Evolutionary conservation across 2,329 filamentous ascomycete species (phyloP).

Genomic region (Metarhizium anisopliae): DNA sequence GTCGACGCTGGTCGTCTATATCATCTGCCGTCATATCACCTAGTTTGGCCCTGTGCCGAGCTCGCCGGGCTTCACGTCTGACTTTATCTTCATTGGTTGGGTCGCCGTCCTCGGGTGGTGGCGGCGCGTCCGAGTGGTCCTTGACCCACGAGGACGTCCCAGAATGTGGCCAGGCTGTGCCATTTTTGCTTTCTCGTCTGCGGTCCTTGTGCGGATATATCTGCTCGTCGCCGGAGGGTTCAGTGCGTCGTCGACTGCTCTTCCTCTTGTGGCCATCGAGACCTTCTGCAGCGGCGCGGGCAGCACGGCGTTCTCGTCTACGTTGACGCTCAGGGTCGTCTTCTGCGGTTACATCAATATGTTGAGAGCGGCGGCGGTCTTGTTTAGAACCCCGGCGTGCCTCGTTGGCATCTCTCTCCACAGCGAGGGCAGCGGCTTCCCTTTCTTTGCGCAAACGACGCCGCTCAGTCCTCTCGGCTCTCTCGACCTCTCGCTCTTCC

Average conservation of each 20-base stretch:
- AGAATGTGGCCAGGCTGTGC: conserved; percentile 48
- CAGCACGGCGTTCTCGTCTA: conserved; percentile 39
- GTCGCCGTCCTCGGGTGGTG: conserved; percentile 38
- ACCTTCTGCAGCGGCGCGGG: conserved; percentile 31
- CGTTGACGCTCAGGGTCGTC: conserved; percentile 47
- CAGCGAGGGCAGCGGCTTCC: conserved; percentile 33
- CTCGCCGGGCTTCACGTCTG: conserved; percentile 38
- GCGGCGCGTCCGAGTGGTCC: conserved; percentile 52
- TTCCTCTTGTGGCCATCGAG: conserved; percentile 23
- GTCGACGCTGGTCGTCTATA: conserved; percentile 33
- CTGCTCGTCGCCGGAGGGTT: conserved; percentile 35
- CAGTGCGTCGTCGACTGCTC: conserved; percentile 31
- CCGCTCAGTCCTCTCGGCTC: conserved; percentile 41
- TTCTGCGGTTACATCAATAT: conserved; percentile 26
- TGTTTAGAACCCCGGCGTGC: conserved; percentile 34
- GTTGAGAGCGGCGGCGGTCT: conserved; percentile 40
- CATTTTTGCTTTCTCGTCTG: conserved; percentile 25
- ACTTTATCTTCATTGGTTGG: conserved; percentile 37
- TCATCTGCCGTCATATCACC: conserved; percentile 33
- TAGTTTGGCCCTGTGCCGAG: conserved; percentile 34
- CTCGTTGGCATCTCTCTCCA: conserved; percentile 36
- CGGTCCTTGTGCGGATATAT: conserved; percentile 32
- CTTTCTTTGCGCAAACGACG: conserved; percentile 39
- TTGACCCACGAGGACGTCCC: conserved; percentile 60
- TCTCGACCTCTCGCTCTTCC: conserved; percentile 39